Conservation (phyloP, 2,329 filamentous ascomycete genomes). For the Clathrospora elynae region DNA sequence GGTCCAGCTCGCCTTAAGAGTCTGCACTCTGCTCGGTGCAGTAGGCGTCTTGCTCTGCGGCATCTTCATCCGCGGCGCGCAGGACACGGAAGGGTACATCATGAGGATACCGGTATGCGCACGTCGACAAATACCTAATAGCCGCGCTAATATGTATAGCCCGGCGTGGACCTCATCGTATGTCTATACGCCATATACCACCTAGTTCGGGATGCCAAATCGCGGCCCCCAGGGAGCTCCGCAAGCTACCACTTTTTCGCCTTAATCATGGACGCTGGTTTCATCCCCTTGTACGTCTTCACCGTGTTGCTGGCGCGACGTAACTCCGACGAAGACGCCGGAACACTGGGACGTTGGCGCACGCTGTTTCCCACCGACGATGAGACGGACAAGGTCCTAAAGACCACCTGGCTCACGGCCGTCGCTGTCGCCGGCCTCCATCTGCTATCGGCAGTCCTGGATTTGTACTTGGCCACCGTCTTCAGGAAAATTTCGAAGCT, state of each 20-base stretch:
- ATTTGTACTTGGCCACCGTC: constrained; percentile 74
- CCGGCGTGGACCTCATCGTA: constrained; percentile 74
- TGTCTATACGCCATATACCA: constrained; percentile 82
- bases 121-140: neutral
- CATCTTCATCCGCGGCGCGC: constrained; percentile 74
- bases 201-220: constrained; percentile 70
- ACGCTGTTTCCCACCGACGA: constrained; percentile 67
- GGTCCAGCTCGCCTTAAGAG: constrained; percentile 70
- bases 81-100: constrained; percentile 71
- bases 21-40: constrained; percentile 70
- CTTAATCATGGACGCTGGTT: constrained; percentile 69
- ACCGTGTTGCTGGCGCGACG: constrained; percentile 60
- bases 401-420: constrained; percentile 71
- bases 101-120: constrained; percentile 73
- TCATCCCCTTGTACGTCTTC: constrained; percentile 68
- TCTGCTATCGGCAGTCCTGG: constrained; percentile 69
- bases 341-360: constrained; percentile 63
- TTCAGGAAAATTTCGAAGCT: constrained; percentile 82
- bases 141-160: constrained; percentile 56
- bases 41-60: constrained; percentile 74
- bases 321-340: constrained; percentile 57
- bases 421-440: constrained; percentile 70
- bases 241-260: constrained; percentile 90
- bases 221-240: constrained; percentile 76
- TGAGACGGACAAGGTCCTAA: constrained; percentile 64